Percentiles rank a stretch among this genome's conserved stretches.
Evolutionary conservation across 192 early-diverging fungal genomes (phyloP).

Genomic region (Coemansia sp.): DNA sequence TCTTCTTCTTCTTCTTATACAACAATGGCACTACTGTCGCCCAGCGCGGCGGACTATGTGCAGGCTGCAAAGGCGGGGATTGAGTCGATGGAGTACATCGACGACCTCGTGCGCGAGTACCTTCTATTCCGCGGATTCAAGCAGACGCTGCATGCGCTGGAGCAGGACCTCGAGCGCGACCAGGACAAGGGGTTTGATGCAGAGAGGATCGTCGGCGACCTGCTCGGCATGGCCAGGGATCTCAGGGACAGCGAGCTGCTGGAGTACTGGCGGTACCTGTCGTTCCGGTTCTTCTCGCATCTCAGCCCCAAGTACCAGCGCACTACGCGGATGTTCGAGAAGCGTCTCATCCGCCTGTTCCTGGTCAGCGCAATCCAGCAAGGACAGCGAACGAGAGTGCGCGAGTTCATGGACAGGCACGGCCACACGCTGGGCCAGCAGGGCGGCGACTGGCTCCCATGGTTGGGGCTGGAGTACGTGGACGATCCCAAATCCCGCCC

Average conservation of each 20-base stretch:
- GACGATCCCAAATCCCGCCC: conserved; percentile 31
- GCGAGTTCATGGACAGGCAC: conserved; percentile 37
- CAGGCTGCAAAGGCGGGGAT: conserved; percentile 51
- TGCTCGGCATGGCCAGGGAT: conserved; percentile 36
- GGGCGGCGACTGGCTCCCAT: conserved; percentile 55
- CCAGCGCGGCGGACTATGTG: conserved; percentile 30
- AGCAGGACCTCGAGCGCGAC: conserved; percentile 41
- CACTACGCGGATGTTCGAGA: conserved; percentile 52
- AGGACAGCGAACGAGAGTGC: conserved; percentile 20
- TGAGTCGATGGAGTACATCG: conserved; percentile 50
- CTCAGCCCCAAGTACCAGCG: conserved; percentile 56
- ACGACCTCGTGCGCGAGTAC: conserved; percentile 53
- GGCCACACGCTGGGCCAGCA: conserved; percentile 44
- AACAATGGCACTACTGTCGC: conserved; percentile 27
- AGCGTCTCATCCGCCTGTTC: conserved; percentile 49
- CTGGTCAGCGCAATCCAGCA: conserved; percentile 38
- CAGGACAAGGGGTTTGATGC: conserved; percentile 48
- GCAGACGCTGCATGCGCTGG: conserved; percentile 34
- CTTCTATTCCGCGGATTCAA: conserved; percentile 51
- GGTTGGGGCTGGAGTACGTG: conserved; percentile 52
- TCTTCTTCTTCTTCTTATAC: too few species aligned
- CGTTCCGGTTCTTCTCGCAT: conserved; percentile 50
- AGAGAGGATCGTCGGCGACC: conserved; percentile 37
- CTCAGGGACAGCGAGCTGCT: conserved; percentile 26
- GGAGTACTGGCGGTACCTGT: conserved; percentile 50